phyloP scores from a whole-genome alignment of 2,329 filamentous ascomycete genomes.

The Cladorrhinum sp. region DNA sequence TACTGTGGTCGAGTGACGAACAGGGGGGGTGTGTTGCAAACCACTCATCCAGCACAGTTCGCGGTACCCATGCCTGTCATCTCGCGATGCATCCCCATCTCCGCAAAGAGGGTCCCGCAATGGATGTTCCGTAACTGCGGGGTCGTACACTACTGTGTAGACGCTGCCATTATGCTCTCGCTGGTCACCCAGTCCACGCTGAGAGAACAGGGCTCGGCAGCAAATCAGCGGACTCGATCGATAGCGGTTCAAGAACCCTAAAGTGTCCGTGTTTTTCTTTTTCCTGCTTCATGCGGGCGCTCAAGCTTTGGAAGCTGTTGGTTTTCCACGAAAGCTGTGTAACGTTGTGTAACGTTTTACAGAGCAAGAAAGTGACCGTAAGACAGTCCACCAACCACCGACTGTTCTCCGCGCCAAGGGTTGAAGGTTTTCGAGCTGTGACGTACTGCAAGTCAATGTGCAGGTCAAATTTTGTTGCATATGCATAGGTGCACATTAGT shows the following conservation, averaged over 20 bases:
- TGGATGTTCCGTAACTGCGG: background rate
- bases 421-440: background rate
- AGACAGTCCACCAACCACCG: background rate
- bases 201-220: too few species aligned
- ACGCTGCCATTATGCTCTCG: too few species aligned
- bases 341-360: background rate
- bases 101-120: background rate
- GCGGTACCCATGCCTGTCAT: background rate
- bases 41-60: background rate
- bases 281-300: too few species aligned
- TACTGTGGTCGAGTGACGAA: too few species aligned
- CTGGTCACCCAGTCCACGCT: too few species aligned
- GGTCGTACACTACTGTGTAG: too few species aligned
- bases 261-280: too few species aligned
- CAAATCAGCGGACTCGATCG: too few species aligned
- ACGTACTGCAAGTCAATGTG: background rate
- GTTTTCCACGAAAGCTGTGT: background rate
- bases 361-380: too few species aligned
- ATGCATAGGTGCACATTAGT: background rate
- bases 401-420: background rate
- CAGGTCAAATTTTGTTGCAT: background rate
- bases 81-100: background rate
- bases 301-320: too few species aligned
- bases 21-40: too few species aligned
- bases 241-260: too few species aligned